Evolutionary conservation across 345 rosid genomes (phyloP), one percentile per base, ranked within the genome.

Genomic region (Euphorbia pulcherrima): DNA sequence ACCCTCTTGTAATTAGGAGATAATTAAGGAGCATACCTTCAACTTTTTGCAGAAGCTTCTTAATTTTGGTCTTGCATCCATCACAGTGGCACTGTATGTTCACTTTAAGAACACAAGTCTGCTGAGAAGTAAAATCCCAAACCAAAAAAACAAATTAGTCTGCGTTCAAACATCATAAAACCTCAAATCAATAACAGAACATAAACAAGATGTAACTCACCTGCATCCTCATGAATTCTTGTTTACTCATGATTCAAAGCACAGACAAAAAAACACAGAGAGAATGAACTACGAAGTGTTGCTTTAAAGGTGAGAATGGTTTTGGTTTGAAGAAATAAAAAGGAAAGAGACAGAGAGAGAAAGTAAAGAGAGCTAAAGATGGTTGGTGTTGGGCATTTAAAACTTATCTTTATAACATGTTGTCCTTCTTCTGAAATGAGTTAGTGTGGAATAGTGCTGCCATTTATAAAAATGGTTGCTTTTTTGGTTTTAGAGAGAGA

Each of bases 51-150:
- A 94, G 67, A 29, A 79, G 77, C 68, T 87, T 94, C 90, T 72
- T 88, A 30, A 94, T 85, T 83, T 89, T 94, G 76, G 81, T 81
- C 77, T 83, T 84, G 68, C 99, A 94, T 9, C 99, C 99, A 83
- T 89, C 99, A 67, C 99, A 94, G 81, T 89, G 90, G 60, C 80
- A 77, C 68, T 72, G 68, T 29, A 94, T 90, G 67, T 88, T 88
- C 63, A 94, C 97, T 75, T 82, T 89, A 59, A 94, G 85, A 72
- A 86, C 89, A 83, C 87, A 86, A 26, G 90, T 79, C 98, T 92
- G 97, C 79, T 79, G 69, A 5, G 60, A 69, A 53, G 76, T 58
- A 28, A 46, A 48, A 47, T 65, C 54, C 62, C 52, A 8, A 35
- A 40, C 54, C 68, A 71, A 13, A 47, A 62, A 64, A 65, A 64